phyloP scores from a whole-genome alignment of 2,329 filamentous ascomycete species.

The Coniella lustricola region DNA sequence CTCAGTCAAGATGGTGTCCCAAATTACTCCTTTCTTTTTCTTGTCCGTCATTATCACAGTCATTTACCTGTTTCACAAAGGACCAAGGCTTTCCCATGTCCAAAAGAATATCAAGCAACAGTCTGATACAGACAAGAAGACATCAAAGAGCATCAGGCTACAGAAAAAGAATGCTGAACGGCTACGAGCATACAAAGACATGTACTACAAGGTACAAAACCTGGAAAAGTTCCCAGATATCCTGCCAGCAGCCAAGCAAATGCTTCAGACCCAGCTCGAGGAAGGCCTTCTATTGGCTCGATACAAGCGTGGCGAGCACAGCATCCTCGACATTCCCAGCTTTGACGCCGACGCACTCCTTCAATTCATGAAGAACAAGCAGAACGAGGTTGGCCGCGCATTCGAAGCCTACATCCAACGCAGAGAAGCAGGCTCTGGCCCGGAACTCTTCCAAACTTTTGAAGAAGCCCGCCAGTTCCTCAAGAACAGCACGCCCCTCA shows the following conservation, averaged over 20 bases:
- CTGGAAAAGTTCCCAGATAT: not conserved
- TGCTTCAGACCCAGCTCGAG: not conserved
- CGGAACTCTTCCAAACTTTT: not conserved
- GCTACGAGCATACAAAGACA: not conserved
- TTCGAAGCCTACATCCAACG: not conserved
- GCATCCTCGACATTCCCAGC: not conserved
- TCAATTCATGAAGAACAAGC: not conserved
- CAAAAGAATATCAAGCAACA: no score
- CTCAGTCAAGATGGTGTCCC: no score
- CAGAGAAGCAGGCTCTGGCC: not conserved
- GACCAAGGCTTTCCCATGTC: no score
- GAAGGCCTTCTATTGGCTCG: not conserved
- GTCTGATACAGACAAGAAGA: no score
- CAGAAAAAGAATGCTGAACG: no score
- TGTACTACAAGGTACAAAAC: not conserved
- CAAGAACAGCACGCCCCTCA: conserved; percentile 16
- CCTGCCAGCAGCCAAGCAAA: not conserved
- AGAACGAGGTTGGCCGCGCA: not conserved
- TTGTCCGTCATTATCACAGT: no score
- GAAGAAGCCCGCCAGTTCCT: not conserved
- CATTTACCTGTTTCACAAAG: no score
- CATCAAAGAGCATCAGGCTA: no score
- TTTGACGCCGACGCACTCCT: not conserved
- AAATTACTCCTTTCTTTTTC: no score
- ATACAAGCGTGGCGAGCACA: not conserved